Conservation (phyloP, 202 grass and related monocot genomes). For the Setaria italica region DNA sequence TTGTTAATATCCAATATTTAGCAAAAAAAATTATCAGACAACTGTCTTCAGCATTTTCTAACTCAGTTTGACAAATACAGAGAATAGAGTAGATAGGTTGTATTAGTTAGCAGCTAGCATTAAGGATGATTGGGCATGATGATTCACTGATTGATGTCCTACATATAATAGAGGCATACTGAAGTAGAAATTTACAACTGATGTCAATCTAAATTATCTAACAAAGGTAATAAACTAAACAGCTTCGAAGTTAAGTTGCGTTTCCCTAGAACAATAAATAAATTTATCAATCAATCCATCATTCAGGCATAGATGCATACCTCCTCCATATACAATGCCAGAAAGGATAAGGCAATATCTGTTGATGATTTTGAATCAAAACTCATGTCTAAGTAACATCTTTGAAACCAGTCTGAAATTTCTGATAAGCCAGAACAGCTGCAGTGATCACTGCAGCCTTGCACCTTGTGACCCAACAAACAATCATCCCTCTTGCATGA, state of each 20-base stretch:
- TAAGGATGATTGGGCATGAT: not conserved
- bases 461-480: constrained; percentile 44
- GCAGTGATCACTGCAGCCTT: constrained; percentile 59
- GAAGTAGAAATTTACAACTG: not conserved
- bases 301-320: constrained; percentile 51
- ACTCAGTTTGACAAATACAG: constrained; percentile 4
- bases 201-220: constrained; percentile 25
- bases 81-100: constrained; percentile 1
- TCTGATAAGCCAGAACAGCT: constrained; percentile 60
- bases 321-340: constrained; percentile 93
- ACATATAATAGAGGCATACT: not conserved
- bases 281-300: not conserved
- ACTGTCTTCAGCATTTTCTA: not conserved
- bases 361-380: constrained; percentile 59
- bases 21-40: constrained; percentile 32
- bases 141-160: constrained; percentile 15
- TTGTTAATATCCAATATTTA: constrained; percentile 25
- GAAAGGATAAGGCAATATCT: constrained; percentile 68
- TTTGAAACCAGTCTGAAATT: constrained; percentile 84
- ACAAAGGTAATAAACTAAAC: constrained; percentile 31
- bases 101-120: constrained; percentile 7
- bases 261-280: constrained; percentile 22
- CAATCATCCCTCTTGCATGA: constrained; percentile 52
- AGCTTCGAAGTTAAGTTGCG: not conserved
- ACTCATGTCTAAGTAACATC: constrained; percentile 50